These are phyloP conservation scores for Barnettozyma populi DNA, from an alignment of 805 yeast species.

Conservation along the genomic window DNA sequence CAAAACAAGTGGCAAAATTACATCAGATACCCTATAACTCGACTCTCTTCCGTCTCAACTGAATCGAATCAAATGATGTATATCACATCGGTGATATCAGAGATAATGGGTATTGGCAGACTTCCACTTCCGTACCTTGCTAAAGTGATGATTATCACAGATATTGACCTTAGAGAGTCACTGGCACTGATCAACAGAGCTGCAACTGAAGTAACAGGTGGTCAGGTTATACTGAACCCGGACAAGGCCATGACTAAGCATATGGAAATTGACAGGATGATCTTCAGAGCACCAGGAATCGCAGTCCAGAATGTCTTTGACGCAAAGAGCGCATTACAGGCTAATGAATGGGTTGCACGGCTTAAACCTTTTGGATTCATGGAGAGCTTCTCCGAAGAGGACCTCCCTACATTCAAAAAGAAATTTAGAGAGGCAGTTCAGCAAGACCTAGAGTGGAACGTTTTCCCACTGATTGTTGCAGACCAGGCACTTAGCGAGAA, in stretches of 20 bases:
- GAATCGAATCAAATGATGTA: neutral
- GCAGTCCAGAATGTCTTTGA: neutral
- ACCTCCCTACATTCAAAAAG: neutral
- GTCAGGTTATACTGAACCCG: neutral
- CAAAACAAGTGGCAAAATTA: slow-evolving; percentile 15
- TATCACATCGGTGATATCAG: neutral
- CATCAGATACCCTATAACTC: slow-evolving; percentile 11
- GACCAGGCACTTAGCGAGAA: neutral
- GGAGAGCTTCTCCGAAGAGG: neutral
- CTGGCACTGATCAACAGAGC: neutral
- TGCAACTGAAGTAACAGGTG: neutral
- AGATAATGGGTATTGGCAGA: neutral
- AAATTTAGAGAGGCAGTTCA: neutral
- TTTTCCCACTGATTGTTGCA: neutral
- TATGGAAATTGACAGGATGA: neutral
- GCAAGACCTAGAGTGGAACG: slow-evolving; percentile 4
- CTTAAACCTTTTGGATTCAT: slow-evolving; percentile 4
- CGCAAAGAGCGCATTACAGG: neutral
- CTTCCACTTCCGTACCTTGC: slow-evolving; percentile 1
- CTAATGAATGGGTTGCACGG: slow-evolving; percentile 4
- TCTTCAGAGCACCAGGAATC: neutral
- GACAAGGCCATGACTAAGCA: neutral
- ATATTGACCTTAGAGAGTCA: neutral
- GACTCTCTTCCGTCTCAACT: neutral
- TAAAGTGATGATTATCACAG: neutral